phyloP scores from a whole-genome alignment of 768 basidiomycete genomes.

The Hericium erinaceus region DNA sequence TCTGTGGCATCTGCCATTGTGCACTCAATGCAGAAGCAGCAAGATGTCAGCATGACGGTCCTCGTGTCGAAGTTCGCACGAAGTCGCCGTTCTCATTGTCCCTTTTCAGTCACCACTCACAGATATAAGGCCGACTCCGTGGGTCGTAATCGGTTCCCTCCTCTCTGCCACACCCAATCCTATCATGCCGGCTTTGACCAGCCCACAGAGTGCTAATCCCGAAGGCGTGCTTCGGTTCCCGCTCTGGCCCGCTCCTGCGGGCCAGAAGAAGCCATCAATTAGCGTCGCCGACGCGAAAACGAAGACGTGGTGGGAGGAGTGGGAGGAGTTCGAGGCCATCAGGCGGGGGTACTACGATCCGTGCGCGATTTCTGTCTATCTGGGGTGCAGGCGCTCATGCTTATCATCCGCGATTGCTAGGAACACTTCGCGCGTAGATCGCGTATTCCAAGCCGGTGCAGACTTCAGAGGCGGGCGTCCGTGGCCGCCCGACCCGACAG shows the following conservation, averaged over 20 bases:
- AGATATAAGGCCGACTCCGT: too few relatives aligned
- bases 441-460: constrained; percentile 45
- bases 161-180: too few relatives aligned
- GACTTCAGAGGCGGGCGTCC: constrained; percentile 43
- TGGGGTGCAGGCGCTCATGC: not conserved
- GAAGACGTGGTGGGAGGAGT: constrained; percentile 61
- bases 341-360: constrained; percentile 33
- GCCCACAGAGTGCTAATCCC: too few relatives aligned
- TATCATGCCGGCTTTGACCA: too few relatives aligned
- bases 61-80: too few relatives aligned
- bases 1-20: too few relatives aligned
- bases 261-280: not conserved
- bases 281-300: constrained; percentile 17
- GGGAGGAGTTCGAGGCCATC: constrained; percentile 52
- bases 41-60: too few relatives aligned
- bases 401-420: constrained; percentile 23
- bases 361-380: constrained; percentile 35
- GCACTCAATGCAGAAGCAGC: too few relatives aligned
- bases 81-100: too few relatives aligned
- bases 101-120: too few relatives aligned
- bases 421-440: constrained; percentile 35
- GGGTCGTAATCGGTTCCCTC: too few relatives aligned
- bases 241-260: not conserved
- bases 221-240: too few relatives aligned
- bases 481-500: constrained; percentile 26